Percentiles rank a stretch among this genome's conserved stretches.
phyloP scores from a whole-genome alignment of 106 monocot species.

The Apostasia shenzhenica region DNA sequence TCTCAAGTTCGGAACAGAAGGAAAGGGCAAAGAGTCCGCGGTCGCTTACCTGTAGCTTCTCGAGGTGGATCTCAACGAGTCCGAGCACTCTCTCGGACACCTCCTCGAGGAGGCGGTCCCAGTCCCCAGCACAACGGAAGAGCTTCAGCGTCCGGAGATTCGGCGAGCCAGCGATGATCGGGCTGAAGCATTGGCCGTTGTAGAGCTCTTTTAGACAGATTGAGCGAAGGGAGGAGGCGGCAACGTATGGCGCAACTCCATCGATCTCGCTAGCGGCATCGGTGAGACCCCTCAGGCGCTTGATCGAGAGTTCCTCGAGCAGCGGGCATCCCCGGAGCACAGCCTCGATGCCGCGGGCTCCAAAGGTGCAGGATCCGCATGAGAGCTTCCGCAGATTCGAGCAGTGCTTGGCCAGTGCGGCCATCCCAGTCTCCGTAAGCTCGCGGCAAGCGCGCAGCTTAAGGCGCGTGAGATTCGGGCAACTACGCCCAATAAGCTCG shows the following conservation, averaged over 20 bases:
- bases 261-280: conserved; percentile 11
- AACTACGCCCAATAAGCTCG: conserved; percentile 26
- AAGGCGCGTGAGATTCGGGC: conserved; percentile 55
- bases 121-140: conserved; percentile 69
- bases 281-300: conserved; percentile 46
- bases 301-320: conserved; percentile 75
- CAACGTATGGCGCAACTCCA: not conserved
- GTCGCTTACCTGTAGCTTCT: conserved; percentile 72
- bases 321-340: conserved; percentile 38
- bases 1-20: conserved; percentile 38
- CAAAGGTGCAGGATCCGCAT: conserved; percentile 65
- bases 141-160: conserved; percentile 57
- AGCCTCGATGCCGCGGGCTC: conserved; percentile 58
- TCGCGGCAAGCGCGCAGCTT: conserved; percentile 72
- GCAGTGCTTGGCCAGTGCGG: conserved; percentile 40
- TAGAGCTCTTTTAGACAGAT: conserved; percentile 72
- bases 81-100: conserved; percentile 20
- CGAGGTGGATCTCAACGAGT: conserved; percentile 65
- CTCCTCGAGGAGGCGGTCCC: conserved; percentile 54
- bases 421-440: conserved; percentile 52
- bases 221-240: conserved; percentile 31
- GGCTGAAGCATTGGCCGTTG: conserved; percentile 67
- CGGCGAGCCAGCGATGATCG: conserved; percentile 37
- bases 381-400: conserved; percentile 58
- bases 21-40: conserved; percentile 42